Base-by-base conservation (phyloP, 2,329 filamentous ascomycete genomes). In the Dothistroma septosporum region DNA sequence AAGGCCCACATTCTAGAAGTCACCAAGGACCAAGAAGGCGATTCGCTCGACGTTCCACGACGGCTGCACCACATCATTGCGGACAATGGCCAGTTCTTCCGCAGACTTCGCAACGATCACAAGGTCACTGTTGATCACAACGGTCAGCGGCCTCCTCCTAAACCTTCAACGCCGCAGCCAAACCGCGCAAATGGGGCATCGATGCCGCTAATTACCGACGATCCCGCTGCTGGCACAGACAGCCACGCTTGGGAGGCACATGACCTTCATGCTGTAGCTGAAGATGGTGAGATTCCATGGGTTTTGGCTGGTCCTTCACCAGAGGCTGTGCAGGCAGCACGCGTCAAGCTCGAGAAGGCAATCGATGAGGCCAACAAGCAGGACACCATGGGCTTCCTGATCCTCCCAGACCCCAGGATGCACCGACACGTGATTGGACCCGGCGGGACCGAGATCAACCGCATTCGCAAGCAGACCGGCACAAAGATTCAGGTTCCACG, bases 31-130 rank as follows among this genome's bases (percentile, higher is more conserved):
- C 89, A 93, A 73, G 88, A 94, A 74, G 90, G 91, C 63, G 91
- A 94, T 81, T 94, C 89, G 0, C 77, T 97, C n/a, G 83, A 89
- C 68, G 84, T 99, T 9, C 93, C 94, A 11, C 85, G 87, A 61
- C 85, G 87, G 68, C 80, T 94, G 62, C 94, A 99, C 79, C 91
- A 97, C 74, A 78, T 83, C 61, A 83, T 99, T 67, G 85, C 90
- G 56, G 93, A 96, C 74, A 92, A 93, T 66, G 94, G 93, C 1
- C 88, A 92, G 69, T 90, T 97, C 79, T 97, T 97, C 89, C 90
- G 93, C 66, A 89, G 87, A 70, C 86, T 99, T 47, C 87, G 89
- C 66, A 92, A 87, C 75, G 90, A 97, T 72, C 84, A 90, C 76
- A 88, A 90, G 68, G 91, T 99, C 66, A 94, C 89, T 0, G 89